A percentile compares a stretch with the other conserved stretches of the same genome.
Evolutionary conservation across 1,139 yeast species (phyloP).

Genomic region (Taphrina sp.): DNA sequence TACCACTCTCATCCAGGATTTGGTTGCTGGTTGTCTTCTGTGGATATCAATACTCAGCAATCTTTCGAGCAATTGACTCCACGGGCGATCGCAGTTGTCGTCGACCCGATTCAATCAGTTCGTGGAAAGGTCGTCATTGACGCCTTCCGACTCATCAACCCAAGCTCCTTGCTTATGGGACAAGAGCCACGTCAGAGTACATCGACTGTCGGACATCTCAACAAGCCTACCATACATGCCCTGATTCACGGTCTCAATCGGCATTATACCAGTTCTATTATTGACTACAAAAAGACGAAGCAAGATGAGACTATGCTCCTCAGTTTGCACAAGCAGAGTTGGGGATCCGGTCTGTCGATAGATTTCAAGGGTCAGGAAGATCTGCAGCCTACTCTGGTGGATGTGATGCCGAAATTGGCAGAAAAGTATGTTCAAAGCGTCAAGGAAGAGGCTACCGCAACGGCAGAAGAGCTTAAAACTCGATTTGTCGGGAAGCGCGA

Average conservation of each 20-base stretch:
- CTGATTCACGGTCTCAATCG: constrained; percentile 95
- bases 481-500: constrained; percentile 98
- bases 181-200: constrained; percentile 98
- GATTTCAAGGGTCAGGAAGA: constrained; percentile 79
- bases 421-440: constrained; percentile 86
- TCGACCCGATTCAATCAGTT: constrained; percentile 97
- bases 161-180: constrained; percentile 87
- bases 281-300: constrained; percentile 89
- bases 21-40: constrained; percentile 98
- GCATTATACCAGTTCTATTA: constrained; percentile 91
- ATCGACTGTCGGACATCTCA: constrained; percentile 89
- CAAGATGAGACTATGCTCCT: constrained; percentile 91
- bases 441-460: constrained; percentile 84
- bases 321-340: constrained; percentile 89
- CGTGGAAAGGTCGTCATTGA: constrained; percentile 98
- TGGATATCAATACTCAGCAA: constrained; percentile 96
- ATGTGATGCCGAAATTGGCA: constrained; percentile 84
- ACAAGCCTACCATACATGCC: constrained; percentile 97
- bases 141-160: constrained; percentile 91
- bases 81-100: constrained; percentile 95
- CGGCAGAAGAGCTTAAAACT: constrained; percentile 86
- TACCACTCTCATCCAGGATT: constrained; percentile 99
- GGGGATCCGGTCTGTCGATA: constrained; percentile 90
- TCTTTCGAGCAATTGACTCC: constrained; percentile 93
- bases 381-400: constrained; percentile 68